These are phyloP conservation scores for Talaromyces sp. DNA, from an alignment of 2,329 filamentous ascomycete genomes.

Conservation along the genomic window DNA sequence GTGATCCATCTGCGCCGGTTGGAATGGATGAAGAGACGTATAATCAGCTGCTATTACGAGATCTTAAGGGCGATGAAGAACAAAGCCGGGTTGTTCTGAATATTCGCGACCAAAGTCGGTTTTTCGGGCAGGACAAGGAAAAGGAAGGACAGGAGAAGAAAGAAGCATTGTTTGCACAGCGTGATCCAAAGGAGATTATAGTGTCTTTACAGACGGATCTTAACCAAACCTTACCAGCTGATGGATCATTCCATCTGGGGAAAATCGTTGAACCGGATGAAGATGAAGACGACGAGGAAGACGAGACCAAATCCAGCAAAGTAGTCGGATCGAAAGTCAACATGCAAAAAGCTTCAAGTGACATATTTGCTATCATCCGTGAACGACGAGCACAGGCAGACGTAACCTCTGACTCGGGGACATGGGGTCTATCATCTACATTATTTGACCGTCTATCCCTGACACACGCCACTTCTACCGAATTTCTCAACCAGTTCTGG, in stretches of 20 bases:
- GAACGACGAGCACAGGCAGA: conserved; percentile 52
- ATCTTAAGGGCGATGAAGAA: conserved; percentile 70
- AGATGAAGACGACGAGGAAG: conserved; percentile 58
- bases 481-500: conserved; percentile 99
- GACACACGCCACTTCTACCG: conserved; percentile 88
- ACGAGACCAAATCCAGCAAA: conserved; percentile 37
- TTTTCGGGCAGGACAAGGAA: conserved; percentile 60
- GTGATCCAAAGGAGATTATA: conserved; percentile 67
- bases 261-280: conserved; percentile 54
- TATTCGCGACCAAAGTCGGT: conserved; percentile 79
- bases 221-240: conserved; percentile 41
- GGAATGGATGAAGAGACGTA: conserved; percentile 71
- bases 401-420: conserved; percentile 33
- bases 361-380: conserved; percentile 58
- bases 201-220: conserved; percentile 63
- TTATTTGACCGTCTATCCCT: conserved; percentile 63
- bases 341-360: conserved; percentile 52
- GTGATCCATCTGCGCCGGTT: conserved; percentile 61
- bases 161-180: conserved; percentile 61
- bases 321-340: conserved; percentile 69
- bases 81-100: conserved; percentile 79
- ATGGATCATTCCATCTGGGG: conserved; percentile 65
- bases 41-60: conserved; percentile 70
- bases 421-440: conserved; percentile 46
- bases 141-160: conserved; percentile 36